These are phyloP conservation scores for Metarhizium guizhouense DNA, from an alignment of 2,329 filamentous ascomycete species.

Conservation along the genomic window DNA sequence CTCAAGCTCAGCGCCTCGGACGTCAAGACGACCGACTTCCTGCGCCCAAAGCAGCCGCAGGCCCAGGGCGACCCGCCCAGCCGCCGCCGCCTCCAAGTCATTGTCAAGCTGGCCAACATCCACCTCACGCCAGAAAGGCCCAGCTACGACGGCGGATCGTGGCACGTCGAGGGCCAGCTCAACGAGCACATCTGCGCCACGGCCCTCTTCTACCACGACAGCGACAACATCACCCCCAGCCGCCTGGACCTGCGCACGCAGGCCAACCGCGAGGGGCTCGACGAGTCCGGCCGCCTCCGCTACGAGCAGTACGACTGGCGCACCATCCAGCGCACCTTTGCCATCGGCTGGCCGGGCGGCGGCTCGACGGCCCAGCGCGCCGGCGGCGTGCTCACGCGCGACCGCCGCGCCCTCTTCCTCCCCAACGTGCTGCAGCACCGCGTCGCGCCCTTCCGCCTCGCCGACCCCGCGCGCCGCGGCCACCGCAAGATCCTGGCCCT, in stretches of 20 bases:
- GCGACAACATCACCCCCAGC: conserved; percentile 48
- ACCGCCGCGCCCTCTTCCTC: conserved; percentile 43
- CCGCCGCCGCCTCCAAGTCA: too few relatives aligned
- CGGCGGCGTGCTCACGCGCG: conserved; percentile 27
- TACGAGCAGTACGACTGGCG: conserved; percentile 7
- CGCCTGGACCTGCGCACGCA: conserved; percentile 40
- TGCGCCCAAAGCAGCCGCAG: too few relatives aligned
- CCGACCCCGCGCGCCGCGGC: conserved; percentile 41
- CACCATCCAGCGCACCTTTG: too few relatives aligned
- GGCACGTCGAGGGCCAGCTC: conserved; percentile 14
- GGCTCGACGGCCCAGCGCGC: conserved; percentile 15
- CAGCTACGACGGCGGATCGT: not conserved
- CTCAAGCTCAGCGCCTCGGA: too few relatives aligned
- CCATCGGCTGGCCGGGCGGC: too few relatives aligned
- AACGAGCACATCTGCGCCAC: conserved; percentile 20
- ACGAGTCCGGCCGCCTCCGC: conserved; percentile 8
- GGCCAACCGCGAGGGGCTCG: conserved; percentile 17
- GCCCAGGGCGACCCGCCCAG: too few relatives aligned
- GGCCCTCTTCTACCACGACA: conserved; percentile 41
- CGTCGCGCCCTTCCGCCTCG: conserved; percentile 41
- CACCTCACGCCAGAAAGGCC: conserved; percentile 18
- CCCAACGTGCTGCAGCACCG: conserved; percentile 45
- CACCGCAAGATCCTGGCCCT: conserved; percentile 51
- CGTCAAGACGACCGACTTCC: too few relatives aligned
- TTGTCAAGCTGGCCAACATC: too few relatives aligned